Evolutionary conservation across 129 eudicot genomes (phyloP), one percentile per base, ranked within the genome.

Genomic region (Scalesia atractyloides): DNA sequence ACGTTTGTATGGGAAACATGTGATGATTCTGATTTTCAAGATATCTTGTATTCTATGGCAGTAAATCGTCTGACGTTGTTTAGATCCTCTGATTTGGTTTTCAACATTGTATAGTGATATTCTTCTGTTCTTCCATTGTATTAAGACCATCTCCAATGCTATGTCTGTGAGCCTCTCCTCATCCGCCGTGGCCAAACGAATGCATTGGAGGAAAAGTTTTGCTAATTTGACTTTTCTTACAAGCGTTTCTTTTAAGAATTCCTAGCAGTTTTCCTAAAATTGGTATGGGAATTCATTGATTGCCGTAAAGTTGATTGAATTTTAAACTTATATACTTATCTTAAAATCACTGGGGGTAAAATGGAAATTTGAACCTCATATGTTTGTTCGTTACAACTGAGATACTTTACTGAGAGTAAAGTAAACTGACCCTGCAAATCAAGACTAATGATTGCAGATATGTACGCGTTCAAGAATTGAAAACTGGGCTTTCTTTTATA

Each of bases 1-100:
- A 84, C 18, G 82, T 92, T 20, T 92, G 95, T 69, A 50, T 92
- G 86, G 98, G 96, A 37, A 85, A 89, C 79, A 80, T 89, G 89
- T 72, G 81, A 54, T 73, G 78, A 33, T 34, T 19, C 18, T 14
- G 47, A 22, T n/a, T 37, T 37, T 37, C 43, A 37, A 37, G 43
- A 39, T 39, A 39, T 39, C 44, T 39, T 5, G 44, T 39, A 39
- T 6, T 5, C 8, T 5, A 39, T 39, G 44, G 9, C 44, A 39
- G 44, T 5, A 39, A 39, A 39, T 39, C 44, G 44, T 39, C 44
- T 8, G 9, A 8, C 44, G 44, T 39, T 39, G 44, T 39, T 39
- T 39, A 39, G 44, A 39, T 39, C 44, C 44, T 39, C 44, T 39
- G 44, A 5, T 39, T 39, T 39, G 8, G 44, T 39, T 39, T 39